phyloP scores from a whole-genome alignment of 176 grass and related monocot genomes.

The Miscanthus lutarioriparius region DNA sequence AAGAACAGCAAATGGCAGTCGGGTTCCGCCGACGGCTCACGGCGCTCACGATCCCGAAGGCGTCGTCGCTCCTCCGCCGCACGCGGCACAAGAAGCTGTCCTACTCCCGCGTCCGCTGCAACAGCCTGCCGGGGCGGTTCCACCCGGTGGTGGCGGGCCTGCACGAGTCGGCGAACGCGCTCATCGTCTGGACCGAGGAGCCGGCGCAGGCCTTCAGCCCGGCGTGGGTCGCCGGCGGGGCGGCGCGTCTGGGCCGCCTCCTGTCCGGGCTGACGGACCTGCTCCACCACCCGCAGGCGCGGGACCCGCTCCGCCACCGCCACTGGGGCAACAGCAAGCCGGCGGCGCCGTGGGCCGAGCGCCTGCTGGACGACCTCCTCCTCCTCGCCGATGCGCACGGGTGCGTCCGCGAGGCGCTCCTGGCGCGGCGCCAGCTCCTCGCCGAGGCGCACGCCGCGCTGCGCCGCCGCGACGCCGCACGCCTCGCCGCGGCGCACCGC shows the following conservation, averaged over 20 bases:
- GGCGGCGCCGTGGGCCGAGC: constrained; percentile 32
- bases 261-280: constrained; percentile 32
- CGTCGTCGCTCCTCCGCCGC: constrained; percentile 23
- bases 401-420: constrained; percentile 59
- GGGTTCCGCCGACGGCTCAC: constrained; percentile 33
- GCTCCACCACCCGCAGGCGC: constrained; percentile 56
- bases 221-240: constrained; percentile 45
- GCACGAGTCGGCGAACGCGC: constrained; percentile 34
- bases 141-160: constrained; percentile 54
- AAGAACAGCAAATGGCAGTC: constrained; percentile 29
- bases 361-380: constrained; percentile 62
- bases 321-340: background rate
- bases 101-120: constrained; percentile 42
- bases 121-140: constrained; percentile 63
- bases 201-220: background rate
- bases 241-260: constrained; percentile 13
- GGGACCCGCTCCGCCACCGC: constrained; percentile 45
- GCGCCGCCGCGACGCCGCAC: constrained; percentile 36
- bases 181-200: constrained; percentile 34
- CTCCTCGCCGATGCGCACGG: constrained; percentile 52
- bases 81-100: constrained; percentile 47
- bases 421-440: constrained; percentile 40
- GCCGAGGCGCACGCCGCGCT: constrained; percentile 51
- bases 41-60: constrained; percentile 33
- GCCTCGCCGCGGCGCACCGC: constrained; percentile 49